phyloP scores from a whole-genome alignment of 2,329 filamentous ascomycete genomes.

The Gnomoniopsis sp. region DNA sequence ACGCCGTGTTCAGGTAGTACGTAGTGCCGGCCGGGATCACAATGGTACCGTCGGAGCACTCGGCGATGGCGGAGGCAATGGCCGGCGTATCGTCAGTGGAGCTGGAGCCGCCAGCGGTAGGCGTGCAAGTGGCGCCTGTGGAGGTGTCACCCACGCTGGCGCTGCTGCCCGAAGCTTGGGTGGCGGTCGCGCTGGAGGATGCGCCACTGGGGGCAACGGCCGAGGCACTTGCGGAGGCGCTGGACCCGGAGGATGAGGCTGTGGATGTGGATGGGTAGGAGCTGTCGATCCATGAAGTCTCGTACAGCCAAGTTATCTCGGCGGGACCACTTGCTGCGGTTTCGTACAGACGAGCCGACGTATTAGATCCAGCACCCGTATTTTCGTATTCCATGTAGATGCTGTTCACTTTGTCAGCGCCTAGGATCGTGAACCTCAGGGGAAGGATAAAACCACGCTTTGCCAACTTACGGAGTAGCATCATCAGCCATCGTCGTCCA shows the following conservation, averaged over 20 bases:
- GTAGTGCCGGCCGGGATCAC: constrained; percentile 37
- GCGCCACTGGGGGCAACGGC: no score
- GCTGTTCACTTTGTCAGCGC: no score
- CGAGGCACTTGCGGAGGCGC: no score
- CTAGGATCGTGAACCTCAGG: no score
- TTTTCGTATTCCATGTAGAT: constrained; percentile 30
- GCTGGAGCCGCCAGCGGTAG: constrained; percentile 13
- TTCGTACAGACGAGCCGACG: constrained; percentile 19
- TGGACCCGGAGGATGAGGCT: no score
- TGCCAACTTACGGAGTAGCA: constrained; percentile 23
- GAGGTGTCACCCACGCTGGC: no score
- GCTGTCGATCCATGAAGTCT: no score
- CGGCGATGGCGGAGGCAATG: constrained; percentile 37
- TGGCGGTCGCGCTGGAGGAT: no score
- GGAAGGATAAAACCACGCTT: no score
- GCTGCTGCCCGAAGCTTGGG: no score
- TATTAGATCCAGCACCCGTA: constrained; percentile 22
- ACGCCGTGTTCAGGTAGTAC: constrained; percentile 39
- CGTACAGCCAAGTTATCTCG: no score
- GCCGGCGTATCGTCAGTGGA: constrained; percentile 40
- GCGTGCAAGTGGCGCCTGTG: constrained; percentile 10
- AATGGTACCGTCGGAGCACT: constrained; percentile 38
- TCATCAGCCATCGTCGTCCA: constrained; percentile 30
- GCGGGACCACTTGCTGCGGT: constrained; percentile 20
- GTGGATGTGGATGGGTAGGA: no score